Conservation (phyloP, 495 filamentous ascomycete species). For the Rhypophila decipiens region DNA sequence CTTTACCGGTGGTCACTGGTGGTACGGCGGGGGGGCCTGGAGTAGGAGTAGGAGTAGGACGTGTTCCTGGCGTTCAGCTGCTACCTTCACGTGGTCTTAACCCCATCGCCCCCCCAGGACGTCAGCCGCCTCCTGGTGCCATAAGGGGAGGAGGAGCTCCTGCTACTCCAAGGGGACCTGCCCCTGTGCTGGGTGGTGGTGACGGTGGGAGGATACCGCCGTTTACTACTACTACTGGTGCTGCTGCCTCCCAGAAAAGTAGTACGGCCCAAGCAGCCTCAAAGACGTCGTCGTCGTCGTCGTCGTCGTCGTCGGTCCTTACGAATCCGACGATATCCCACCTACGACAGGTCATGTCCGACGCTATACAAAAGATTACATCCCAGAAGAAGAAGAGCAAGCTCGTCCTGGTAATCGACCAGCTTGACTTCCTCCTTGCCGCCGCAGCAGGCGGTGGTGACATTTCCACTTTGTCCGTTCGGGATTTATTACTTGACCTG, state of each 20-base stretch:
- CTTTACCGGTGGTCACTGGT: no score
- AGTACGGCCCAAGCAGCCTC: no score
- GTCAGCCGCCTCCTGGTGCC: no score
- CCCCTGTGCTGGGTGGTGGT: background rate
- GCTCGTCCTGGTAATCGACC: constrained; percentile 48
- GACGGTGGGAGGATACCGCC: no score
- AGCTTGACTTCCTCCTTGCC: constrained; percentile 50
- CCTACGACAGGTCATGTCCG: constrained; percentile 22
- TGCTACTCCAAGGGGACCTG: background rate
- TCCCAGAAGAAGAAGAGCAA: constrained; percentile 8
- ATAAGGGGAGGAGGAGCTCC: no score
- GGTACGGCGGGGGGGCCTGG: no score
- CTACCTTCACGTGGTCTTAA: no score
- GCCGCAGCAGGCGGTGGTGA: constrained; percentile 28
- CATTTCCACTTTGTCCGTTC: constrained; percentile 8
- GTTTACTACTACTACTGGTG: no score
- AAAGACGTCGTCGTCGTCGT: background rate
- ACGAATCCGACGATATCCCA: constrained; percentile 4
- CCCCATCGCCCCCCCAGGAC: no score
- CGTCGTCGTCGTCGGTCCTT: constrained; percentile 3
- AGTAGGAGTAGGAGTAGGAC: no score
- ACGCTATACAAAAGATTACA: constrained; percentile 21
- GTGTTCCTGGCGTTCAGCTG: no score
- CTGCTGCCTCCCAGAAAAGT: no score
- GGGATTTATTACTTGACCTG: constrained; percentile 38